Evolutionary conservation across 495 filamentous ascomycete species (phyloP), one percentile per base, ranked within the genome.

Genomic region (Hypoxylon lienhwacheense): DNA sequence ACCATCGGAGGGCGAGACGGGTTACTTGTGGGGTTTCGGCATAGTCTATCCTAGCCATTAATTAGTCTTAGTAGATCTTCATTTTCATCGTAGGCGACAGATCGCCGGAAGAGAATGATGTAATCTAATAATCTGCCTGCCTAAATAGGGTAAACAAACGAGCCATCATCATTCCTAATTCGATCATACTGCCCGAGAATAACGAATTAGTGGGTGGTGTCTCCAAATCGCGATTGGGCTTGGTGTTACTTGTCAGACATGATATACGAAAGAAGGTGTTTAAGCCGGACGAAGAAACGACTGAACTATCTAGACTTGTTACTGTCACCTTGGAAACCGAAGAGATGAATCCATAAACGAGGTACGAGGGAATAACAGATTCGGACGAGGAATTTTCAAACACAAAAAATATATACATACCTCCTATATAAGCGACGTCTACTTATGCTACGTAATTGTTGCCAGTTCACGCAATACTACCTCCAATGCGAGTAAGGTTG

Each of bases 1-100:
- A 47, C 19, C 37, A 24, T 33, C 25, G 25, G 46, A 36, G 47
- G 43, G 12, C 31, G 47, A 44, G 40, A 47, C 20, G 7, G 17
- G 47, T 14, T 47, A 15, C 51, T 43, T 51, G 51, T 35, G 58
- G 58, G 51, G 57, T 42, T 50, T 41, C 20, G 37, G 39, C 28
- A 45, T 46, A 46, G 16, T 34, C 39, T 25, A 51, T 29, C 44
- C 50, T 22, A 51, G 24, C n/a, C 11, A 52, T 55, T 55, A 55
- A 61, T 61, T 52, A 43, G 35, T 55, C 29, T 42, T 44, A 48
- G 58, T 12, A 52, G 58, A 56, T 61, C 58, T 53, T 52, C 28
- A 61, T 55, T 52, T 61, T 48, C 42, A 52, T 47, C 24, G 15
- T 17, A 32, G 43, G 32, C 32, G 47, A 46, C 47, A 43, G 33